phyloP scores from a whole-genome alignment of 441 rosid species.

The Gossypium schwendimanii region DNA sequence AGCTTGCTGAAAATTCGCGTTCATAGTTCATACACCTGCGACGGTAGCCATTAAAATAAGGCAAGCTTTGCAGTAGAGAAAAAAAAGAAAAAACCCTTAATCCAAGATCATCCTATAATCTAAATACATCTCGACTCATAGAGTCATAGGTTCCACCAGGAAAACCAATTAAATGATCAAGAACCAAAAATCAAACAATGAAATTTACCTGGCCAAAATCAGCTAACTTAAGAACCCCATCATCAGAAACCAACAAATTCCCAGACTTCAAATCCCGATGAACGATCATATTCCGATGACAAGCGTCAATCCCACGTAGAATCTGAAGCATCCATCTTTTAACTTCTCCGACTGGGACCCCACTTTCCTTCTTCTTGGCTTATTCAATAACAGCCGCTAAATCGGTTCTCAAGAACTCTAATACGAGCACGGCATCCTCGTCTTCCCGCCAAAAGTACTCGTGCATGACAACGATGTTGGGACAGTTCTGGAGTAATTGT shows the following conservation, averaged over 20 bases:
- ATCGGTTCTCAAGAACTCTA: slow-evolving; percentile 70
- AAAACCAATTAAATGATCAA: too few relatives aligned
- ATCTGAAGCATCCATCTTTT: slow-evolving; percentile 97
- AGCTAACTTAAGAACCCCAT: slow-evolving; percentile 68
- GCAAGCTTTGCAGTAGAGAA: too few relatives aligned
- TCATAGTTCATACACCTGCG: too few relatives aligned
- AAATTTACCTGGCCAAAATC: slow-evolving; percentile 91
- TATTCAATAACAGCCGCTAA: slow-evolving; percentile 55
- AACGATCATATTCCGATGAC: slow-evolving; percentile 69
- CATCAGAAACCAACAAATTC: slow-evolving; percentile 66
- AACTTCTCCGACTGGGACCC: slow-evolving; percentile 43
- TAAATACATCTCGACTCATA: too few relatives aligned
- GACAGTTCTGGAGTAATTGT: slow-evolving; percentile 58
- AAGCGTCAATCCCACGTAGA: slow-evolving; percentile 58
- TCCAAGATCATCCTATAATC: too few relatives aligned
- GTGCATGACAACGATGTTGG: slow-evolving; percentile 67
- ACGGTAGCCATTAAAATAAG: too few relatives aligned
- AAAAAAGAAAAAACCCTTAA: too few relatives aligned
- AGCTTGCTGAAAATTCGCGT: too few relatives aligned
- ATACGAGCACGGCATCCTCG: slow-evolving; percentile 83
- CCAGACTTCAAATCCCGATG: slow-evolving; percentile 92
- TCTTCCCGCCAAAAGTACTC: slow-evolving; percentile 92
- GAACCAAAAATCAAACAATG: neutral
- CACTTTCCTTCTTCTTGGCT: slow-evolving; percentile 38
- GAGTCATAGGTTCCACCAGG: too few relatives aligned